These are phyloP conservation scores for Myriangium duriaei DNA, from an alignment of 2,329 filamentous ascomycete genomes.

Conservation along the genomic window DNA sequence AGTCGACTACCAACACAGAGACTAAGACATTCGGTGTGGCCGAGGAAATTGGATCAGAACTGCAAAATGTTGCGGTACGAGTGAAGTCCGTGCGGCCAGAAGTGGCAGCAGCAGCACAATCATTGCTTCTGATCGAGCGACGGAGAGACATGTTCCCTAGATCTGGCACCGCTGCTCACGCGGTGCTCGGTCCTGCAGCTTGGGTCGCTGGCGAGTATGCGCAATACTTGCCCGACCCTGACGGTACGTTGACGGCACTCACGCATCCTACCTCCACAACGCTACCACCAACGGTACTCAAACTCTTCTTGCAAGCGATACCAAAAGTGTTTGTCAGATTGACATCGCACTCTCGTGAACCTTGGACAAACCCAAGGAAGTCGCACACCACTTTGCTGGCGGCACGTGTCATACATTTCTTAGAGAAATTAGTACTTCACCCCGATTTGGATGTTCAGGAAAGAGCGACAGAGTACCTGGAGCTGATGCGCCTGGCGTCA, in stretches of 20 bases:
- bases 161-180: conserved; percentile 39
- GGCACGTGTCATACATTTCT: conserved; percentile 66
- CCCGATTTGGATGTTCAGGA: conserved; percentile 91
- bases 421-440: conserved; percentile 68
- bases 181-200: conserved; percentile 60
- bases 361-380: conserved; percentile 64
- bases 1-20: neutral
- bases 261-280: conserved; percentile 52
- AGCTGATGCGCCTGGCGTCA: conserved; percentile 73
- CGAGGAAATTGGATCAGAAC: conserved; percentile 65
- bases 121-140: conserved; percentile 53
- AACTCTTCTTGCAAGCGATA: conserved; percentile 68
- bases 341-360: conserved; percentile 48
- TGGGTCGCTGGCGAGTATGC: conserved; percentile 90
- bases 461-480: conserved; percentile 80
- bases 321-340: conserved; percentile 73
- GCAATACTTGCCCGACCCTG: conserved; percentile 53
- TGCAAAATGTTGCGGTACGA: conserved; percentile 83
- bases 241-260: conserved; percentile 60
- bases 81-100: conserved; percentile 71
- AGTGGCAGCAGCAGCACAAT: conserved; percentile 72
- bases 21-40: conserved; percentile 37
- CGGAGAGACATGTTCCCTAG: conserved; percentile 43
- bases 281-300: conserved; percentile 54
- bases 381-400: conserved; percentile 65